Evolutionary conservation across 345 rosid species (phyloP), one percentile per base, ranked within the genome.

Genomic region (Citrus inodora): DNA sequence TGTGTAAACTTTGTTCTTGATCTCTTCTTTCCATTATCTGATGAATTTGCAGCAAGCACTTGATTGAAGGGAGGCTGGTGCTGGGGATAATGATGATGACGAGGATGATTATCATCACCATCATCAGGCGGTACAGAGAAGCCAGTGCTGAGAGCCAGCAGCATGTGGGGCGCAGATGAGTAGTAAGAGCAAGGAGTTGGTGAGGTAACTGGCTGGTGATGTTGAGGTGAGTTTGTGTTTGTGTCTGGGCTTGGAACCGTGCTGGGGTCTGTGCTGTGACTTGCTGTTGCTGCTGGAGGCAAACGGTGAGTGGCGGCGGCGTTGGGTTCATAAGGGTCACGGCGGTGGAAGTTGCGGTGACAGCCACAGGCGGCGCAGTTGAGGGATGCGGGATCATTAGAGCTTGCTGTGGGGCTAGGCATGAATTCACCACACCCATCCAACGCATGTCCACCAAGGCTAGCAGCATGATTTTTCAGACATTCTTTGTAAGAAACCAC

Each of bases 311-410:
- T 51, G 78, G 75, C 32, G 81, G 79, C 83, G 73, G 83, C 71
- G 19, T 72, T 61, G 59, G 80, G 76, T 84, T 73, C 73, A 9
- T 60, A 74, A 30, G 84, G 76, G 68, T 86, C 85, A 48, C 98
- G 95, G 74, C 93, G 97, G 91, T 93, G 97, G 88, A 93, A 93
- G 74, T 90, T 93, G 75, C 98, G 97, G 87, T 94, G 98, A 83
- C 98, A 94, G 58, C 97, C 97, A 48, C 98, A 94, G 28, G 98
- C 97, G 62, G 92, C 97, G 74, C 98, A 94, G 53, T 77, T 85
- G 59, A 92, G 82, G 22, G 92, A 89, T 48, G 84, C 60, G 27
- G 98, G 92, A 67, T 87, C 91, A 8, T 75, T 33, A 67, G 76
- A 77, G 25, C 76, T 37, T 2, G 88, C 80, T 10, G 78, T 59